phyloP scores from a whole-genome alignment of 805 yeast species.

The Ogataea nitratoaversa region DNA sequence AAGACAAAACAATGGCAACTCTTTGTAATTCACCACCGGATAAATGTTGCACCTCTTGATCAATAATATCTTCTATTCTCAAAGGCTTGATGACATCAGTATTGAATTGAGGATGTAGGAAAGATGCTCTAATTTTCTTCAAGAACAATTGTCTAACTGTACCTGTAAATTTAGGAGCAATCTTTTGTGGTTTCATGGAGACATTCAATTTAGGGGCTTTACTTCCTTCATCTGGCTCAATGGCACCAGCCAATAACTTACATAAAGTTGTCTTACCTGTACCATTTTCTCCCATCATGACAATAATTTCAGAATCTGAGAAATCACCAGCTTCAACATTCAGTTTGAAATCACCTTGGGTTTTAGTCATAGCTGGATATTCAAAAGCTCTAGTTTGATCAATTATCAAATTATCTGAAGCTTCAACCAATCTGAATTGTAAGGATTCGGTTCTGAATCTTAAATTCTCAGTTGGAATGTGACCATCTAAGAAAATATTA shows the following conservation, averaged over 20 bases:
- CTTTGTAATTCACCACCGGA: slow-evolving; percentile 99
- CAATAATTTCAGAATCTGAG: slow-evolving; percentile 93
- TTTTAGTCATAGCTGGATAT: slow-evolving; percentile 80
- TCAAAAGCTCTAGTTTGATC: slow-evolving; percentile 76
- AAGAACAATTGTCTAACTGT: slow-evolving; percentile 96
- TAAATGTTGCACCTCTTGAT: slow-evolving; percentile 94
- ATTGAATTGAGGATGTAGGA: slow-evolving; percentile 95
- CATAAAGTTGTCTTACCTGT: slow-evolving; percentile 99
- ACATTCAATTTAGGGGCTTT: slow-evolving; percentile 86
- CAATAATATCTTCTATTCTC: slow-evolving; percentile 88
- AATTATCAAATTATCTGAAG: slow-evolving; percentile 67
- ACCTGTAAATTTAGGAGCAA: slow-evolving; percentile 98
- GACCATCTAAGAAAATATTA: slow-evolving; percentile 97
- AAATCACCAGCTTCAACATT: slow-evolving; percentile 82
- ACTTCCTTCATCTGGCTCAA: slow-evolving; percentile 76
- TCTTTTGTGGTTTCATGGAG: slow-evolving; percentile 98
- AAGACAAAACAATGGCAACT: slow-evolving; percentile 93
- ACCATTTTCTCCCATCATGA: slow-evolving; percentile 99
- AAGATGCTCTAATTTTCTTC: slow-evolving; percentile 91
- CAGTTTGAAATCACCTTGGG: slow-evolving; percentile 94
- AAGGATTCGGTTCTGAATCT: slow-evolving; percentile 95
- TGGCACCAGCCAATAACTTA: slow-evolving; percentile 89
- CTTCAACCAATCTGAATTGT: slow-evolving; percentile 90
- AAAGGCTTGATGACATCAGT: slow-evolving; percentile 97
- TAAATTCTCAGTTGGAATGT: slow-evolving; percentile 93